phyloP scores from a whole-genome alignment of 1,139 yeast species.

The Zygosaccharomyces sapae region DNA sequence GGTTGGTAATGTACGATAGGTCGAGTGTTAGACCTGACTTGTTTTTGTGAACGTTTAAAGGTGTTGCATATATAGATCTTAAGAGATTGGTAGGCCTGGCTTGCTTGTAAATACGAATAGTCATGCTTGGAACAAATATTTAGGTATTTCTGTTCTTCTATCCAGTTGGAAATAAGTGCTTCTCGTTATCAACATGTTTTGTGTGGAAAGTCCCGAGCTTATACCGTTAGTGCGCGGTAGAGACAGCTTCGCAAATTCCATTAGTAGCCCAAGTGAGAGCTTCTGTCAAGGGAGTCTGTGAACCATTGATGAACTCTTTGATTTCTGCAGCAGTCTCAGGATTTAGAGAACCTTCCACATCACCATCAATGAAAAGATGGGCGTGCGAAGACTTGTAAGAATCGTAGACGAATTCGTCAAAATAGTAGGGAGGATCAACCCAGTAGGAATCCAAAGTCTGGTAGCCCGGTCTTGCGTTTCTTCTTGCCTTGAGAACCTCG shows the following conservation, averaged over 20 bases:
- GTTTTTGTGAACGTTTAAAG: slow-evolving; percentile 27
- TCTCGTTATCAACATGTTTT: slow-evolving; percentile 1
- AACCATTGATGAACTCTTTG: slow-evolving; percentile 31
- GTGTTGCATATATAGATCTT: slow-evolving; percentile 23
- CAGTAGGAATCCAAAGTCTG: slow-evolving; percentile 80
- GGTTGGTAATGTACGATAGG: slow-evolving; percentile 58
- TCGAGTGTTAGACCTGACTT: slow-evolving; percentile 44
- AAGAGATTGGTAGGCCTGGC: slow-evolving; percentile 19
- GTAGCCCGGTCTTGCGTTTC: slow-evolving; percentile 71
- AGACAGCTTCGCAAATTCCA: slow-evolving; percentile 9
- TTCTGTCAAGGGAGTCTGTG: slow-evolving; percentile 26
- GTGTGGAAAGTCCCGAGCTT: slow-evolving; percentile 6
- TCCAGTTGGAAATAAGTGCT: not conserved
- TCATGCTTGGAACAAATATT: not conserved
- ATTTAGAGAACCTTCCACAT: slow-evolving; percentile 43
- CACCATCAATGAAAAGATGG: slow-evolving; percentile 52
- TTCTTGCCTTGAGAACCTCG: slow-evolving; percentile 55
- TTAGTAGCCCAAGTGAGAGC: slow-evolving; percentile 33
- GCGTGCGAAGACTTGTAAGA: slow-evolving; percentile 60
- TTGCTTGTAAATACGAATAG: not conserved
- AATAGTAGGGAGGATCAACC: slow-evolving; percentile 92
- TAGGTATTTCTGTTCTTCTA: not conserved
- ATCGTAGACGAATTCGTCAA: slow-evolving; percentile 86
- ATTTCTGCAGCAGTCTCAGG: slow-evolving; percentile 22
- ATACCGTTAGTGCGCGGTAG: slow-evolving; percentile 3